phyloP scores from a whole-genome alignment of 2,329 filamentous ascomycete genomes.

The Colletotrichum orchidophilum region DNA sequence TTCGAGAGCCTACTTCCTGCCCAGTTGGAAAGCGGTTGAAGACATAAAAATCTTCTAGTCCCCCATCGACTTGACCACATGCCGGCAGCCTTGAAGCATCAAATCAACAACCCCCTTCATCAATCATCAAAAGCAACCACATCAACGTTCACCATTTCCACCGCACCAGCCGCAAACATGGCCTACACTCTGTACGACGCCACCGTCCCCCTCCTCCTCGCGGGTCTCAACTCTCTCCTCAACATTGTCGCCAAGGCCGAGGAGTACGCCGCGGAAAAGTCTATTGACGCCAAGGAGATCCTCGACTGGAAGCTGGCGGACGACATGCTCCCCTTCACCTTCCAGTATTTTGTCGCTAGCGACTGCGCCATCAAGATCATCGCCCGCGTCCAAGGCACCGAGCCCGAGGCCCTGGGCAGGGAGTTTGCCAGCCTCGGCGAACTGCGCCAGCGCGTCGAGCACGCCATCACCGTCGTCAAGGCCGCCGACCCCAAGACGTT shows the following conservation, averaged over 20 bases:
- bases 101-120: not conserved
- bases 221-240: constrained; percentile 28
- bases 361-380: constrained; percentile 44
- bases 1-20: not conserved
- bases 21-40: not conserved
- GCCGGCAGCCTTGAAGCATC: not conserved
- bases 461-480: constrained; percentile 43
- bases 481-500: constrained; percentile 37
- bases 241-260: constrained; percentile 26
- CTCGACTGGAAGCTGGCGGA: constrained; percentile 39
- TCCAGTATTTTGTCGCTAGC: constrained; percentile 49
- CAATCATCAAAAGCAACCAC: not conserved
- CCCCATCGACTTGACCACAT: not conserved
- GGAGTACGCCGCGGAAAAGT: constrained; percentile 21
- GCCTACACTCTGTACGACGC: constrained; percentile 28
- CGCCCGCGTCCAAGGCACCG: constrained; percentile 44
- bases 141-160: not conserved
- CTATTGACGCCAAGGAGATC: constrained; percentile 13
- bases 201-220: constrained; percentile 22
- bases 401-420: constrained; percentile 38
- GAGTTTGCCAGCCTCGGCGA: constrained; percentile 46
- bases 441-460: constrained; percentile 45
- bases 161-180: constrained; percentile 14
- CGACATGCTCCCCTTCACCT: constrained; percentile 55
- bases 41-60: constrained; percentile 8